Evolutionary conservation across 2,329 filamentous ascomycete species (phyloP).

Genomic region (Camptophora hylomeconis): DNA sequence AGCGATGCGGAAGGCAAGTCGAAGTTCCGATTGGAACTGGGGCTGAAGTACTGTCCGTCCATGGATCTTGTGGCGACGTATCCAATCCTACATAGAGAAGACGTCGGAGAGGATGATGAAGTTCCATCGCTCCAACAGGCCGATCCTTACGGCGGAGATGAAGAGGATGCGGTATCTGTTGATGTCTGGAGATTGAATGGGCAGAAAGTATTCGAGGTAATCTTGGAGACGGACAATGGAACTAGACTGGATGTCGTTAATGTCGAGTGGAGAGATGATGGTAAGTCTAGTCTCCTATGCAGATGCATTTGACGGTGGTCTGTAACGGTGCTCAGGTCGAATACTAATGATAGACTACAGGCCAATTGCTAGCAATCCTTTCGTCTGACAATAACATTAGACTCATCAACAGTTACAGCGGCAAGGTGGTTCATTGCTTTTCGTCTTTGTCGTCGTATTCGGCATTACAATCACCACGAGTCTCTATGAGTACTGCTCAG

Average conservation of each 20-base stretch:
- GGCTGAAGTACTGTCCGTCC: constrained; percentile 54
- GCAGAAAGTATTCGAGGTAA: constrained; percentile 51
- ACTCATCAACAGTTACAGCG: constrained; percentile 65
- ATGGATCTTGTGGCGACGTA: constrained; percentile 65
- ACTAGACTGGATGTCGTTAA: constrained; percentile 1
- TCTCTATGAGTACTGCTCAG: constrained; percentile 40
- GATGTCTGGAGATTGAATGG: constrained; percentile 67
- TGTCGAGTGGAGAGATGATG: constrained; percentile 55
- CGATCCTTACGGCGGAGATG: constrained; percentile 48
- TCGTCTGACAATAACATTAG: constrained; percentile 73
- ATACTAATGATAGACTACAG: constrained; percentile 25
- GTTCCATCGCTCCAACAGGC: not conserved
- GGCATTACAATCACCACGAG: constrained; percentile 28
- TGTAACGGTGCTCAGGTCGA: not conserved
- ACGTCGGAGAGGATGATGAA: not conserved
- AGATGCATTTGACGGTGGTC: constrained; percentile 3
- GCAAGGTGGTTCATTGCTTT: constrained; percentile 58
- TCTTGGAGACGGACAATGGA: constrained; percentile 19
- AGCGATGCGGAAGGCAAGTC: too few species aligned
- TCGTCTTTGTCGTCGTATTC: constrained; percentile 26
- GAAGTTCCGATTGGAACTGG: too few species aligned
- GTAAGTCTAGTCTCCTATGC: constrained; percentile 30
- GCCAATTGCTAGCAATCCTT: constrained; percentile 65
- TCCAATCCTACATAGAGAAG: constrained; percentile 1
- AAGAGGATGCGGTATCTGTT: constrained; percentile 38